Base-by-base conservation (phyloP, 2,329 filamentous ascomycete species). In the Aureobasidium pullulans region DNA sequence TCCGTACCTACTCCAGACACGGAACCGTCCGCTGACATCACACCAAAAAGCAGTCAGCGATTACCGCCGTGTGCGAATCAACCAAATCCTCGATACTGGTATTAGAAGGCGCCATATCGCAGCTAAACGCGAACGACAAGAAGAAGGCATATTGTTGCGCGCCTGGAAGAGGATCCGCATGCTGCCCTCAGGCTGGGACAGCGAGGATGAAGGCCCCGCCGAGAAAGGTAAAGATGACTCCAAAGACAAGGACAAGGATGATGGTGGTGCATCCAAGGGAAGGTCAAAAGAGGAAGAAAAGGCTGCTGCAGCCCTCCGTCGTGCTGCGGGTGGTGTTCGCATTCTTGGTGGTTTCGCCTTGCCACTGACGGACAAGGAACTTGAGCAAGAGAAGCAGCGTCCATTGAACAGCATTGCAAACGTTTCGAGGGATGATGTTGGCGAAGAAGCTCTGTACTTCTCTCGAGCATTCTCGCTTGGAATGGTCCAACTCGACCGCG, bases 31-130 rank as follows among this genome's bases (percentile, higher is more conserved):
- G 2, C 83, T 90, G 0, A 94, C 89, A 0, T 87, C 88, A 37
- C 89, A 94, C 71, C 89, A 94, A 72, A 77, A 91, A 40, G 89
- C 89, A 0, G 87, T 94, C 1, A 88, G 91, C 71, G 82, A 86
- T 59, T 91, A 92, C 71, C 81, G 89, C 16, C 87, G 84, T 62
- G 84, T 89, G 67, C 84, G 89, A 6, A 89, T 93, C n/a, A 87
- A 91, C 67, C 87, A 91, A 66, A 89, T 90, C 54, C 81, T 94
- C 15, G 86, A 90, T 65, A 84, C 86, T n/a, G 86, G 87, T 32
- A 76, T 93, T 36, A 83, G 87, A 50, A 81, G 79, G 63, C 78
- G 83, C 54, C 86, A 91, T 67, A 82, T 85, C 68, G 77, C 77
- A 59, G 81, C 84, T 11, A 83, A 84, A 48, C 85, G 84, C 65